Evolutionary conservation across 257 asterid genomes (phyloP).

Genomic region (Hygrophila difformis): DNA sequence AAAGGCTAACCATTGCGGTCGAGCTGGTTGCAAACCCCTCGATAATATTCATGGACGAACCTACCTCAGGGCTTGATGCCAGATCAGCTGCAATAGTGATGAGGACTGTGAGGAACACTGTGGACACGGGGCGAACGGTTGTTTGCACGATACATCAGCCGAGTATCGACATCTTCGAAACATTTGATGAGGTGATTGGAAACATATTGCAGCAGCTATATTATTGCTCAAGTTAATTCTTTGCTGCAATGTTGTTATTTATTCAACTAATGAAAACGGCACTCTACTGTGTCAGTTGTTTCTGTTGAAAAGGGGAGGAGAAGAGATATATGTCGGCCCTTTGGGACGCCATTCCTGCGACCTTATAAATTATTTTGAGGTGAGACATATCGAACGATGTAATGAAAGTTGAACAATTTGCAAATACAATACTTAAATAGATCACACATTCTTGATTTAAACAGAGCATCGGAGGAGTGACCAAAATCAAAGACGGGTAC

Average conservation of each 20-base stretch:
- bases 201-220: background rate
- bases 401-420: too few species aligned
- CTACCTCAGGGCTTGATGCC: conserved; percentile 69
- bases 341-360: conserved; percentile 44
- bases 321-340: conserved; percentile 67
- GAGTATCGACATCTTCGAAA: conserved; percentile 60
- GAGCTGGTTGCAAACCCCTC: conserved; percentile 69
- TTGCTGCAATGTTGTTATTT: too few species aligned
- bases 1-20: conserved; percentile 64
- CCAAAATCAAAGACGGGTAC: conserved; percentile 38
- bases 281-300: conserved; percentile 28
- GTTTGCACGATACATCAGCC: conserved; percentile 79
- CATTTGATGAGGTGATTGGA: conserved; percentile 65
- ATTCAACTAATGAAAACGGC: too few species aligned
- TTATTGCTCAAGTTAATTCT: too few species aligned
- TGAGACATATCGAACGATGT: conserved; percentile 5
- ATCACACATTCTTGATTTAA: too few species aligned
- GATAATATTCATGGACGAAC: conserved; percentile 67
- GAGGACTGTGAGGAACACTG: conserved; percentile 63
- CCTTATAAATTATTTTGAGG: conserved; percentile 50
- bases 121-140: conserved; percentile 56
- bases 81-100: conserved; percentile 70
- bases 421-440: too few species aligned
- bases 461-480: conserved; percentile 38
- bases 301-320: conserved; percentile 60